These are phyloP conservation scores for Fraxinus angustifolia DNA, from an alignment of 305 asterid species.

Conservation along the genomic window DNA sequence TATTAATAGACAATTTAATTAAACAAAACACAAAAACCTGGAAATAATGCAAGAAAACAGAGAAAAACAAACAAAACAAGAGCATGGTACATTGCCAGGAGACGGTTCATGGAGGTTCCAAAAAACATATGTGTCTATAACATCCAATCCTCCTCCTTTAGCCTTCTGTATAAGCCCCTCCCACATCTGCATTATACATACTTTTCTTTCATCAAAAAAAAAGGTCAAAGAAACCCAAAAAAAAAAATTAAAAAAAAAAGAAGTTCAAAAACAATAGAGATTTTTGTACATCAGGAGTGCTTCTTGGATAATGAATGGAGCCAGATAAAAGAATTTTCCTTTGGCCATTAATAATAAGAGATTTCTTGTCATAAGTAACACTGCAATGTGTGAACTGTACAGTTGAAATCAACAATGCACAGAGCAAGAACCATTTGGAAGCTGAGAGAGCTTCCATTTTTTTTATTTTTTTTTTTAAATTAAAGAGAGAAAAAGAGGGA, in stretches of 20 bases:
- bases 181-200: conserved; percentile 83
- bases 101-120: conserved; percentile 95
- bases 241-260: not conserved
- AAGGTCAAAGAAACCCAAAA: not conserved
- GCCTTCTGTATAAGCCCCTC: conserved; percentile 87
- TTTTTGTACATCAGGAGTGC: conserved; percentile 74
- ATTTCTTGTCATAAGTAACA: conserved; percentile 71
- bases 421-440: conserved; percentile 41
- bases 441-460: conserved; percentile 50
- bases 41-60: not conserved
- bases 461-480: not conserved
- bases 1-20: not conserved
- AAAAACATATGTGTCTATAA: conserved; percentile 82
- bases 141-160: conserved; percentile 90
- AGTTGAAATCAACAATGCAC: conserved; percentile 31
- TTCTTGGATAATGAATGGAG: conserved; percentile 96
- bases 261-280: not conserved
- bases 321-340: conserved; percentile 80
- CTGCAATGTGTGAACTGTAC: conserved; percentile 41
- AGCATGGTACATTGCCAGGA: conserved; percentile 64
- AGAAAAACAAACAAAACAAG: not conserved
- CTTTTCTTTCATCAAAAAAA: not conserved
- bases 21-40: not conserved
- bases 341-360: conserved; percentile 73
- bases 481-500: not conserved